phyloP scores from a whole-genome alignment of 345 rosid genomes.

The Cardiospermum halicacabum region DNA sequence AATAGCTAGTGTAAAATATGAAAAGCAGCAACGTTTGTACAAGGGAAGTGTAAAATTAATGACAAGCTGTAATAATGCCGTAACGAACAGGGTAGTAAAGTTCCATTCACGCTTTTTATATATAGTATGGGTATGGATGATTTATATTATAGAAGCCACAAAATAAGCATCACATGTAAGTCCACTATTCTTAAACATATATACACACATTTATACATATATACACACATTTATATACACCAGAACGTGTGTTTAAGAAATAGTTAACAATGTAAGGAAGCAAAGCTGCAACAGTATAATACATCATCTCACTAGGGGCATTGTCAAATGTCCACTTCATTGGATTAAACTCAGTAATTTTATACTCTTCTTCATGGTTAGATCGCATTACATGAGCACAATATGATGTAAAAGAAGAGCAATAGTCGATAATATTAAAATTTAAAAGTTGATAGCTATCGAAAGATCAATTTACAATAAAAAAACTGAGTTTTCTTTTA shows the following conservation, averaged over 20 bases:
- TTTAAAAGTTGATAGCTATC: neutral
- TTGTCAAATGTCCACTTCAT: constrained; percentile 53
- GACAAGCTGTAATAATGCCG: too few species aligned
- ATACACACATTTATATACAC: neutral
- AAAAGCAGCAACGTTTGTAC: too few species aligned
- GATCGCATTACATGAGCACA: constrained; percentile 61
- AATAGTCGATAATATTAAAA: neutral
- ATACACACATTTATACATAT: too few species aligned
- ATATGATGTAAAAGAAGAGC: constrained; percentile 4
- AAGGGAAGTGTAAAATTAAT: too few species aligned
- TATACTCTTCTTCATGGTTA: constrained; percentile 69
- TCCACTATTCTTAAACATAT: neutral
- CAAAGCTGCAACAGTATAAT: neutral
- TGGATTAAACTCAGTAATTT: constrained; percentile 65
- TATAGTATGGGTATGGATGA: neutral
- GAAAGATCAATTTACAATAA: neutral
- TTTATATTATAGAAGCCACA: neutral
- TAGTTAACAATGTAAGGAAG: neutral
- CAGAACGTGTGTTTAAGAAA: neutral
- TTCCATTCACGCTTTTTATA: too few species aligned
- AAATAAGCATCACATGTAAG: neutral
- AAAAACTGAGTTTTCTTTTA: neutral
- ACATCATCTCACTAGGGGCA: constrained; percentile 51
- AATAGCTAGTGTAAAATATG: too few species aligned
- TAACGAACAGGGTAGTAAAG: too few species aligned